These are phyloP conservation scores for Aquilaria yunnanensis DNA, from an alignment of 345 rosid genomes.

Conservation along the genomic window DNA sequence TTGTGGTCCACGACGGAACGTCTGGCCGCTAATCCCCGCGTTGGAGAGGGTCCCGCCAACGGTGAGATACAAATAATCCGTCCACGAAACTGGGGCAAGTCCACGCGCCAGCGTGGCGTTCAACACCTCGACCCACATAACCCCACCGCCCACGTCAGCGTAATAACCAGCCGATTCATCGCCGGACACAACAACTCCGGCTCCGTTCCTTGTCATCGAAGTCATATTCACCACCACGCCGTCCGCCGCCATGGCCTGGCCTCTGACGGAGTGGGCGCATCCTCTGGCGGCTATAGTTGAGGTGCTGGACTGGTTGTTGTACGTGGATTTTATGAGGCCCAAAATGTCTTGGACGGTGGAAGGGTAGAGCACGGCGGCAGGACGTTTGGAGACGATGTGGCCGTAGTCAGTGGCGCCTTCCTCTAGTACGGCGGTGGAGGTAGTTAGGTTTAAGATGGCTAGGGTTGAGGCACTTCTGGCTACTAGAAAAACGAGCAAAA, in stretches of 20 bases:
- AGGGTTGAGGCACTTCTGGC: too few species aligned
- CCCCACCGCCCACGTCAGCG: conserved; percentile 75
- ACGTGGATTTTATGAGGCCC: conserved; percentile 34
- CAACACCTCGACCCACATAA: conserved; percentile 80
- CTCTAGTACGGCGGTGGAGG: conserved; percentile 20
- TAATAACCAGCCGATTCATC: conserved; percentile 19
- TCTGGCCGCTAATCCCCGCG: conserved; percentile 89
- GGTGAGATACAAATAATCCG: conserved; percentile 79
- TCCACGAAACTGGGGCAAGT: conserved; percentile 71
- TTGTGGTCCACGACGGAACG: conserved; percentile 87
- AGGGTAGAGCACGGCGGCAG: conserved; percentile 67
- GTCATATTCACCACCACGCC: conserved; percentile 80
- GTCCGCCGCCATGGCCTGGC: conserved; percentile 62
- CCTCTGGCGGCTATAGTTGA: conserved; percentile 64
- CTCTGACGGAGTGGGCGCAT: conserved; percentile 58
- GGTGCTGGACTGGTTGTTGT: conserved; percentile 30
- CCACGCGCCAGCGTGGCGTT: conserved; percentile 38
- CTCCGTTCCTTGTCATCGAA: conserved; percentile 22
- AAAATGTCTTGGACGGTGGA: conserved; percentile 45
- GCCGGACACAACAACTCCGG: conserved; percentile 18
- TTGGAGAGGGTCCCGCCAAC: conserved; percentile 95
- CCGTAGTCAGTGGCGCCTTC: conserved; percentile 64
- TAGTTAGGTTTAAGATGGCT: too few species aligned
- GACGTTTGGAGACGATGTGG: conserved; percentile 38
- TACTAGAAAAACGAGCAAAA: too few species aligned